phyloP scores from a whole-genome alignment of 1,139 yeast species.

The Diutina mesorugosa region DNA sequence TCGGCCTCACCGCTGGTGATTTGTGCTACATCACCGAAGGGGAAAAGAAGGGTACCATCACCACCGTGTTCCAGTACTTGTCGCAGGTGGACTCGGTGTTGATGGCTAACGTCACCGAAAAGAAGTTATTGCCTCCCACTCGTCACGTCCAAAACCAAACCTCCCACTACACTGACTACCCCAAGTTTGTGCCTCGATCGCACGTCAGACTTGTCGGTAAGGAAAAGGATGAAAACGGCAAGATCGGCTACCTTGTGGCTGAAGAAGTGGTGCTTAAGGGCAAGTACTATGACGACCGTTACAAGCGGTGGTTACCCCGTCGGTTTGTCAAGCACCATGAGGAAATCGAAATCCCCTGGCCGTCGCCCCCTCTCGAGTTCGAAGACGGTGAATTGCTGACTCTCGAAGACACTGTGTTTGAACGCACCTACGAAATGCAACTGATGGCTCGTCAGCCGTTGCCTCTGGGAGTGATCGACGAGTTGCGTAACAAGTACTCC shows the following conservation, averaged over 20 bases:
- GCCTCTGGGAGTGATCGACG: conserved; percentile 51
- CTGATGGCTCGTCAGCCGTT: conserved; percentile 55
- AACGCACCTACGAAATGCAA: conserved; percentile 65
- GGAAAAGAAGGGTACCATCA: conserved; percentile 56
- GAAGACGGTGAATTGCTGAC: conserved; percentile 53
- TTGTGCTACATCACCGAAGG: conserved; percentile 49
- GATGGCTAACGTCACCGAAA: conserved; percentile 20
- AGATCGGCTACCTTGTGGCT: conserved; percentile 56
- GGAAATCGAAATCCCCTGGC: conserved; percentile 77
- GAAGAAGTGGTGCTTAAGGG: conserved; percentile 58
- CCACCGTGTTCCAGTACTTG: conserved; percentile 27
- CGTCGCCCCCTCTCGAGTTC: conserved; percentile 52
- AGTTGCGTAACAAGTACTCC: conserved; percentile 62
- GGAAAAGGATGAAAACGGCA: conserved; percentile 49
- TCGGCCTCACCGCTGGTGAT: conserved; percentile 30
- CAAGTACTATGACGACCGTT: conserved; percentile 59
- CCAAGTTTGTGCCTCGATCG: conserved; percentile 37
- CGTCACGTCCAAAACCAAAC: conserved; percentile 67
- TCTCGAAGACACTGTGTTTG: conserved; percentile 44
- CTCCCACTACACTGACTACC: conserved; percentile 58
- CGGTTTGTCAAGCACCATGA: conserved; percentile 64
- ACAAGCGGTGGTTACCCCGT: conserved; percentile 62
- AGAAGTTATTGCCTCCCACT: conserved; percentile 41
- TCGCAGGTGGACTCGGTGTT: conserved; percentile 21
- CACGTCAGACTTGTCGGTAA: conserved; percentile 61